Evolutionary conservation across 306 rosid genomes (phyloP), one percentile per base, ranked within the genome.

Genomic region (Arachis hypogaea): DNA sequence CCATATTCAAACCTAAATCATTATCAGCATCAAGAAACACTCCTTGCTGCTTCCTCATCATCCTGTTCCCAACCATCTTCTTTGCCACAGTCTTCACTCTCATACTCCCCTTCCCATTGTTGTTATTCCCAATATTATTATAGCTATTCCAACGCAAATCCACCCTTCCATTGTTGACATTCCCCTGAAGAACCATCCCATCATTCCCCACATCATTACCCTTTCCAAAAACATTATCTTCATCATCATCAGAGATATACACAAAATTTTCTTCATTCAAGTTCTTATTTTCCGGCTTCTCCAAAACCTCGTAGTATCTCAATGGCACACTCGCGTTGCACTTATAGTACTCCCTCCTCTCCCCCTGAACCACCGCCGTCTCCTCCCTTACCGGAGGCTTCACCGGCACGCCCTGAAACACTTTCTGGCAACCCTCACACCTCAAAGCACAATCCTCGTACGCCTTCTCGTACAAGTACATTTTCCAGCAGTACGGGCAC

Each of bases 401-500:
- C 6, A 93, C 83, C 30, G 83, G 66, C 28, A 78, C 87, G 47
- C 91, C 96, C 16, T 85, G 93, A 78, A 88, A 90, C 5, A 82
- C 65, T 22, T 40, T 85, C 58, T 14, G 5, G 71, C 98, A 90
- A 67, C 60, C 46, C 85, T 81, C 85, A 56, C 98, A 93, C 73
- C 73, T 69, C 69, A 93, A 18, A n/a, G 90, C 50, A 63, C 80
- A 85, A 16, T 80, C 93, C 59, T 76, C 77, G 47, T 80, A 93
- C 44, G 9, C 76, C 56, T 79, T 83, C 77, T 78, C 82, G 77
- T 84, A 90, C 86, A 78, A 81, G 54, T 71, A 89, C 63, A 90
- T 40, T 65, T 16, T 79, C 82, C 81, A 88, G 59, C 98, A 90
- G 72, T 83, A 93, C 1, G 97, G 96, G 63, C 97, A 93, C 4